A percentile compares a stretch with the other conserved stretches of the same genome.
Evolutionary conservation across 2,329 filamentous ascomycete genomes (phyloP).

Genomic region (Nemania sp.): DNA sequence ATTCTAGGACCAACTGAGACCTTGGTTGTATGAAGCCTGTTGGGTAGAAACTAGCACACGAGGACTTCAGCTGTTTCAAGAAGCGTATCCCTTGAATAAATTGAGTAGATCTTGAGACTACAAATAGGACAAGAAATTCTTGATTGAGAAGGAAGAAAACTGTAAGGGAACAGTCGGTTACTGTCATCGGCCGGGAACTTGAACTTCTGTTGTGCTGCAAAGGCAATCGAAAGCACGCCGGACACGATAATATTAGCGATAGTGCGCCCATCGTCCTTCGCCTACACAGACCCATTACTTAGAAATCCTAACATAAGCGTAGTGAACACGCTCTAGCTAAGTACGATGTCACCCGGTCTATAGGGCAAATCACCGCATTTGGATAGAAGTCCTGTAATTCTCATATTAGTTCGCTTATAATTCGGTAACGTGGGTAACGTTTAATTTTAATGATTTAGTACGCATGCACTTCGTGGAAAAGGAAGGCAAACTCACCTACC

Average conservation of each 20-base stretch:
- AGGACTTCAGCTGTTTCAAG: no score
- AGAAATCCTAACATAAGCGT: conserved; percentile 59
- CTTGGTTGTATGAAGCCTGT: no score
- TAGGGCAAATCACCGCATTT: conserved; percentile 53
- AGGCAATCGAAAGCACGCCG: conserved; percentile 55
- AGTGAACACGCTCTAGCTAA: conserved; percentile 55
- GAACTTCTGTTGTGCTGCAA: conserved; percentile 58
- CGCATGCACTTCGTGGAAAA: neutral
- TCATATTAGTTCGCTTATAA: neutral
- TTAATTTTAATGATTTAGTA: no score
- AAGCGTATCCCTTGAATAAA: no score
- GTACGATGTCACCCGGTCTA: conserved; percentile 59
- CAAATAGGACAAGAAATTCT: conserved; percentile 51
- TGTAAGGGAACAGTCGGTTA: conserved; percentile 58
- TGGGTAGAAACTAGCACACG: no score
- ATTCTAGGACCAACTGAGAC: no score
- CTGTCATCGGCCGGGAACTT: conserved; percentile 54
- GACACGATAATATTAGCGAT: conserved; percentile 61
- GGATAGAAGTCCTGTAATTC: conserved; percentile 11
- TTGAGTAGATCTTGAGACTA: no score
- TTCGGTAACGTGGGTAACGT: no score
- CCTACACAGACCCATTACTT: conserved; percentile 61
- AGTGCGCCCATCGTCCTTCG: conserved; percentile 59
- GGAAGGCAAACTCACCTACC: neutral
- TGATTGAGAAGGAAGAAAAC: conserved; percentile 58